Percentiles rank a stretch among this genome's conserved stretches.
Conservation (phyloP, 2,329 filamentous ascomycete species). For the Neofusicoccum sp. region DNA sequence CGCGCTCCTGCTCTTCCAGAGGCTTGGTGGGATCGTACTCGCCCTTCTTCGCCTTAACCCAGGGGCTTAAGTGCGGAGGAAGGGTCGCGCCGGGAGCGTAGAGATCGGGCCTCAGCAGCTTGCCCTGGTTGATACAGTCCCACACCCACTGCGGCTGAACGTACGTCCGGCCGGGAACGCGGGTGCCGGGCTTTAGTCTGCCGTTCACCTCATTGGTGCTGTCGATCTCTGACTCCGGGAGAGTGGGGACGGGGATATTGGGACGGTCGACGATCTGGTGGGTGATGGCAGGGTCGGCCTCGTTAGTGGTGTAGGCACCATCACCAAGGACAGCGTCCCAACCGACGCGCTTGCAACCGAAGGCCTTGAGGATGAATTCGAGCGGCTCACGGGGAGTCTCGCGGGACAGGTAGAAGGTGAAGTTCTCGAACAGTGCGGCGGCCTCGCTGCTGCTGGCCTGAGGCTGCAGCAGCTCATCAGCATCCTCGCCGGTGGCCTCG, state of each 20-base stretch:
- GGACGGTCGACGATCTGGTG: constrained; percentile 96
- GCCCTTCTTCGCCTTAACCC: constrained; percentile 84
- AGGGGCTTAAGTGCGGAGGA: constrained; percentile 93
- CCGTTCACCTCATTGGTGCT: constrained; percentile 39
- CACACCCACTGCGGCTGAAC: constrained; percentile 98
- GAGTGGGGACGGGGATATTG: constrained; percentile 53
- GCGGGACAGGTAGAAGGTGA: constrained; percentile 89
- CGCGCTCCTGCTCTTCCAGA: constrained; percentile 84
- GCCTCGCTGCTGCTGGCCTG: constrained; percentile 66
- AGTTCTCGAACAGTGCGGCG: constrained; percentile 79
- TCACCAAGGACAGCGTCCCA: constrained; percentile 92
- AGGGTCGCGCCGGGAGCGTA: constrained; percentile 89
- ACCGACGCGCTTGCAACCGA: constrained; percentile 93
- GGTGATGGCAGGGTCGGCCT: constrained; percentile 85
- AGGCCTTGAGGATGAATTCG: constrained; percentile 90
- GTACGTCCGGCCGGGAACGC: constrained; percentile 89
- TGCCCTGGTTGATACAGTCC: constrained; percentile 93
- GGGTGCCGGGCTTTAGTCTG: constrained; percentile 51
- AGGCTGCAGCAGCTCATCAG: constrained; percentile 85
- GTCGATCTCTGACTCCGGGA: constrained; percentile 49
- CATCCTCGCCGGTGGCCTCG: constrained; percentile 78
- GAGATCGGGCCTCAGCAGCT: constrained; percentile 80
- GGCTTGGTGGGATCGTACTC: constrained; percentile 89
- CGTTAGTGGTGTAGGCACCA: constrained; percentile 88
- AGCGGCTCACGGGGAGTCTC: constrained; percentile 89